A percentile compares a stretch with the other conserved stretches of the same genome.
These are phyloP conservation scores for Eucalyptus erythrocorys DNA, from an alignment of 345 rosid species.

Conservation along the genomic window DNA sequence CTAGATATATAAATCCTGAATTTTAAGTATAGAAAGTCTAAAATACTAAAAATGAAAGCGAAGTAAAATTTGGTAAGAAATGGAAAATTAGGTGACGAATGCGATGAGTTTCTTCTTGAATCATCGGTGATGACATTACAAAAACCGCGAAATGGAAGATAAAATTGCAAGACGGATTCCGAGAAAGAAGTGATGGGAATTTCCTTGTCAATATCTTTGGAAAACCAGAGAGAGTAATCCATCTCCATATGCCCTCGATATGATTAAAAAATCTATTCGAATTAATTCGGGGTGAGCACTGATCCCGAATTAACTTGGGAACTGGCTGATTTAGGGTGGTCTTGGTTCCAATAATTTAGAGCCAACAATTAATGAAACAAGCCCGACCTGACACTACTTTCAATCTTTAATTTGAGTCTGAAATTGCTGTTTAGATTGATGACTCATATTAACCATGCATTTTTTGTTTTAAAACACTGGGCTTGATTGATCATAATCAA, in stretches of 20 bases:
- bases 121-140: neutral
- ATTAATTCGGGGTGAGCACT: neutral
- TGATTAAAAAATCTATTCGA: neutral
- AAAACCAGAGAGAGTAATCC: neutral
- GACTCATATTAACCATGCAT: neutral
- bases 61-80: neutral
- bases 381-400: fast-evolving
- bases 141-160: neutral
- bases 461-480: neutral
- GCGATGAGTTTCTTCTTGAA: neutral
- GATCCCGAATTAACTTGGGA: neutral
- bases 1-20: neutral
- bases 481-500: neutral
- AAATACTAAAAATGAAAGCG: neutral
- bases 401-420: neutral
- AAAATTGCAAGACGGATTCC: neutral
- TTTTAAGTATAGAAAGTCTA: too few relatives aligned
- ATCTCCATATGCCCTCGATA: neutral
- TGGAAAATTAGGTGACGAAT: neutral
- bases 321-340: neutral
- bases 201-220: neutral
- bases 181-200: neutral
- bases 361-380: neutral
- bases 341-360: neutral
- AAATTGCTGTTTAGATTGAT: neutral